Evolutionary conservation across 768 basidiomycete genomes (phyloP), one percentile per base, ranked within the genome.

Genomic region (Russula emetica): DNA sequence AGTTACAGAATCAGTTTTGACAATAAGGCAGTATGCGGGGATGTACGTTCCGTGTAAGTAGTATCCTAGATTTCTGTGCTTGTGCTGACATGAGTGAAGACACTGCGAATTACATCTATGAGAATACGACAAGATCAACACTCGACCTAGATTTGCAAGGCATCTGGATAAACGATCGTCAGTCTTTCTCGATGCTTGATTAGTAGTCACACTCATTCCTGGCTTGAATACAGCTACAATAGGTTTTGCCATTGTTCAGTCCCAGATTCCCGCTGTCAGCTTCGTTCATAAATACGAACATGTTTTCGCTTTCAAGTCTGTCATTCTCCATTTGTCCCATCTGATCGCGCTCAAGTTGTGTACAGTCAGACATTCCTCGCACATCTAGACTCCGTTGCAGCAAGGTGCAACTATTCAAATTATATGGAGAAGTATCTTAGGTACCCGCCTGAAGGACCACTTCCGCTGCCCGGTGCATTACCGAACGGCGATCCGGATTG

Each of bases 291-390:
- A 87, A 73, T 89, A 85, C 61, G 73, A 84, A 67, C 77, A 82
- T 64, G 82, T 90, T 14, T 90, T 92, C 70, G 77, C 86, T 0
- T 80, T 92, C 74, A 88, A 89, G 88, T 89, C 65, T 32, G 83
- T 69, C 8, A 47, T 38, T 34, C 28, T 58, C 11, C 14, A 2
- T 5, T 28, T 34, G 24, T 44, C 24, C 55, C 56, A 30, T 32
- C 14, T 0, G 5, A 36, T 44, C 1, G 7, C 28, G 5, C 6
- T 50, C 52, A 34, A 60, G 9, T 10, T 40, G 6, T 34, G 30
- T 59, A 5, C 56, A 88, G 88, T 69, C 76, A 86, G 74, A 78
- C 85, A 0, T 87, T 84, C 76, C 79, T 88, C 75, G 73, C 76
- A 0, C 70, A 85, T 44, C 78, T 92, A 24, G 83, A 91, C 55